Conservation (phyloP, 805 yeast genomes). For the Metahyphopichia silvanorum region DNA sequence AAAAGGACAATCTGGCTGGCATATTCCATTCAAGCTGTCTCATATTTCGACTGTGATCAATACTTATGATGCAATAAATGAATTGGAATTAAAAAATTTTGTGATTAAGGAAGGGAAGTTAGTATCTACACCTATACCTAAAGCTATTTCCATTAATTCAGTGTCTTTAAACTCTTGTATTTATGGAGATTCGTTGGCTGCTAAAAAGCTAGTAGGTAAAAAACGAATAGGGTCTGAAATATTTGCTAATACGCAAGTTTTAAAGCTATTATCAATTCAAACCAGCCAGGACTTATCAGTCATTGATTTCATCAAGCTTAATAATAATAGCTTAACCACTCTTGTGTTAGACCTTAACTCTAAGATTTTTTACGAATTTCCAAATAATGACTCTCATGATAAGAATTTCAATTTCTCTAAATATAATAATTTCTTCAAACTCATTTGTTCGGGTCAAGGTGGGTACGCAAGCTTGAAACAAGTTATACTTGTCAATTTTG, state of each 20-base stretch:
- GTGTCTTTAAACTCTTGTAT: slow-evolving; percentile 19
- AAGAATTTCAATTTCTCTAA: slow-evolving; percentile 27
- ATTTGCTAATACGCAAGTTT: slow-evolving; percentile 35
- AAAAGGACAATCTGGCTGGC: slow-evolving; percentile 48
- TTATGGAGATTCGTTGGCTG: slow-evolving; percentile 11
- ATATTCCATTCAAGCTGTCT: slow-evolving; percentile 45
- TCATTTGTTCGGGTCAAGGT: slow-evolving; percentile 34
- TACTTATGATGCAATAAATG: slow-evolving; percentile 33
- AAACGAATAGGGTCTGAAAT: slow-evolving; percentile 20
- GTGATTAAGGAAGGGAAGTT: slow-evolving; percentile 42
- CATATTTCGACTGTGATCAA: slow-evolving; percentile 47
- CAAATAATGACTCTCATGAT: slow-evolving; percentile 8
- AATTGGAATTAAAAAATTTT: slow-evolving; percentile 43
- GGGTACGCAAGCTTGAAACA: slow-evolving; percentile 23
- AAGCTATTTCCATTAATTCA: slow-evolving; percentile 15
- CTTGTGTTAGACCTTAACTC: slow-evolving; percentile 50
- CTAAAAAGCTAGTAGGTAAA: slow-evolving; percentile 6
- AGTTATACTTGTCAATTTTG: slow-evolving; percentile 29
- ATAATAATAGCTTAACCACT: slow-evolving; percentile 28
- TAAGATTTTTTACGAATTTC: slow-evolving; percentile 33
- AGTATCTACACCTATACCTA: slow-evolving; percentile 15
- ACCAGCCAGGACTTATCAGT: slow-evolving; percentile 47
- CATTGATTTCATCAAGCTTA: slow-evolving; percentile 42
- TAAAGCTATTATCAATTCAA: slow-evolving; percentile 36
- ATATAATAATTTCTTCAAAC: slow-evolving; percentile 25